Evolutionary conservation across 352 stramenopile species (phyloP), one percentile per base, ranked within the genome.

Genomic region (Globisporangium ultimum): DNA sequence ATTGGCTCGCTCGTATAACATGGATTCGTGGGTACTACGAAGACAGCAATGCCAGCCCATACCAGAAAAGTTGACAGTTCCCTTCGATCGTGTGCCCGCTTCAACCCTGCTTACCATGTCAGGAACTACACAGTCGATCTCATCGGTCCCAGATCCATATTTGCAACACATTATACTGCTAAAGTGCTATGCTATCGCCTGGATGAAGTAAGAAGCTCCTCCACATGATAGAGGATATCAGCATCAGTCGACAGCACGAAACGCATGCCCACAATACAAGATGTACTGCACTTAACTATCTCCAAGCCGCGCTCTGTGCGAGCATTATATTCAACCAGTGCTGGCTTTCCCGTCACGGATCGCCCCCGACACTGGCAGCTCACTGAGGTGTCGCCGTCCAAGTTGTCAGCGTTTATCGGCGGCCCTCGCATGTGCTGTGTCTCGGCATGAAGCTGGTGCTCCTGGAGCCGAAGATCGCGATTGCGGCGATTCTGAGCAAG

Each of bases 361-460:
- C 42, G 76, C 89, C 11, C 24, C 24, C 0, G 51, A 51, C 2
- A 84, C 69, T 0, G 62, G 68, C 18, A 80, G 42, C 53, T 80
- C 18, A 68, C 70, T 2, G 60, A 71, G 38, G 57, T 88, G 20
- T 85, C 76, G 9, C 63, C 77, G 7, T 88, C 78, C 66, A 84
- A 87, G 59, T 93, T 88, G 56, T 69, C 71, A 7, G 76, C 71
- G 0, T 93, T 95, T 59, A 58, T 85, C 12, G 82, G 70, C 20
- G 86, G 86, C 0, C 76, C 73, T 9, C 82, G 84, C 18, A 72
- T 73, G 17, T 94, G 82, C 71, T 74, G n/a, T 95, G 82, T 45
- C 34, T 93, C 9, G 84, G 84, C 12, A 78, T 81, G 67, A 83
- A 85, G 53, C 77, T 88, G 46, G 80, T 74, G 11, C 50, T 91